phyloP scores from a whole-genome alignment of 1,139 yeast genomes.

The Kurtzmaniella quercitrusa region DNA sequence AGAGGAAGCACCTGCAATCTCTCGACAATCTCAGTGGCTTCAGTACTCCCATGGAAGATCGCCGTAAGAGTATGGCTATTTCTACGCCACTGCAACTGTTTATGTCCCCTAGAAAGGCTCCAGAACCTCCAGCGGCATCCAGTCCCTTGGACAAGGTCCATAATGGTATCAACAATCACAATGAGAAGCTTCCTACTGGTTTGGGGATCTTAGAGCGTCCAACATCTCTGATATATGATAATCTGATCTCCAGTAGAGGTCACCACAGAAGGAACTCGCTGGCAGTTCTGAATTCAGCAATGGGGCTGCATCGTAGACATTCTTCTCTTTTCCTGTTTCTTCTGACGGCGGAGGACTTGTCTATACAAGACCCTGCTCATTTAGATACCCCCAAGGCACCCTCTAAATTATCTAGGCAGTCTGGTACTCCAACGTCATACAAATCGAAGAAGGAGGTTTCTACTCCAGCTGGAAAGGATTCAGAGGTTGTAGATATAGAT shows the following conservation, averaged over 20 bases:
- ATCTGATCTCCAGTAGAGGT: conserved; percentile 25
- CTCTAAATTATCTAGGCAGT: conserved; percentile 2
- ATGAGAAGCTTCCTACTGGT: conserved; percentile 18
- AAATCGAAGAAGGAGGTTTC: background rate
- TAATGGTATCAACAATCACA: background rate
- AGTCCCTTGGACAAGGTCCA: conserved; percentile 33
- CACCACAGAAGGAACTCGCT: conserved; percentile 19
- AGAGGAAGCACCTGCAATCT: conserved; percentile 48
- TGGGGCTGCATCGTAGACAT: conserved; percentile 30
- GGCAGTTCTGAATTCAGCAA: background rate
- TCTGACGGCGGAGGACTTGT: conserved; percentile 14
- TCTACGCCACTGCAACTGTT: conserved; percentile 23
- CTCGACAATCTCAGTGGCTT: conserved; percentile 36
- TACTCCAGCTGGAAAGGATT: background rate
- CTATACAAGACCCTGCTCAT: conserved; percentile 5
- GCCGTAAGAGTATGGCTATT: conserved; percentile 9
- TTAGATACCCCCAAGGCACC: background rate
- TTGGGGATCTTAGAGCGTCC: conserved; percentile 29
- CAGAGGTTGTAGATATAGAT: conserved; percentile 27
- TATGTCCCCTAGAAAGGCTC: conserved; percentile 61
- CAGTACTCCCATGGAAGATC: conserved; percentile 7
- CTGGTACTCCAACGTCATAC: background rate
- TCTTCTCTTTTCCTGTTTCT: conserved; percentile 45
- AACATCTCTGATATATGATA: conserved; percentile 42
- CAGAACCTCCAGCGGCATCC: conserved; percentile 50